A percentile compares a stretch with the other conserved stretches of the same genome.
Evolutionary conservation across 176 grass and related monocot species (phyloP).

Genomic region (Calamus simplicifolius): DNA sequence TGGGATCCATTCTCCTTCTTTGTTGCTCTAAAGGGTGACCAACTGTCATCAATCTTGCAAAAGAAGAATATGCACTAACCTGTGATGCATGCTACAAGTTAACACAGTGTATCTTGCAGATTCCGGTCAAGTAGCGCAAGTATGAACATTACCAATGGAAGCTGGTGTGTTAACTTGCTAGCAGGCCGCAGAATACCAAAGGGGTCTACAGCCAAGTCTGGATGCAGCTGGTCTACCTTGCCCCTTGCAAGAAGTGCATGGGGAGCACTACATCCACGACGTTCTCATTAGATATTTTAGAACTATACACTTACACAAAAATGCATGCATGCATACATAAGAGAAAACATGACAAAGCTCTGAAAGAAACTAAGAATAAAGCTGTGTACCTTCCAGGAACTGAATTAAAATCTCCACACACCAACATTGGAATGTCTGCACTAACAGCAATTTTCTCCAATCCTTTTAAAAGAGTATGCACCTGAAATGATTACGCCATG

Average conservation of each 20-base stretch:
- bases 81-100: constrained; percentile 10
- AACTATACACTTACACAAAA: too few relatives aligned
- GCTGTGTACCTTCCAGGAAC: constrained; percentile 61
- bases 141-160: constrained; percentile 68
- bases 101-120: too few relatives aligned
- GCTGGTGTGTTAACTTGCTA: constrained; percentile 92
- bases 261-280: constrained; percentile 64
- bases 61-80: constrained; percentile 98
- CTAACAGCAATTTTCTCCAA: constrained; percentile 98
- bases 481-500: constrained; percentile 33
- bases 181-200: constrained; percentile 75
- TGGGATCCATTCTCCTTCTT: constrained; percentile 81
- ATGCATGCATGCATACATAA: neutral
- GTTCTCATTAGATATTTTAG: neutral
- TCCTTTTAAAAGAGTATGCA: constrained; percentile 95
- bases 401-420: constrained; percentile 99
- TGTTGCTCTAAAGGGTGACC: constrained; percentile 78
- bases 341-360: constrained; percentile 2
- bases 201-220: constrained; percentile 83
- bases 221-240: constrained; percentile 93
- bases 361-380: constrained; percentile 14
- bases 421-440: constrained; percentile 99
- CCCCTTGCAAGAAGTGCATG: constrained; percentile 83
- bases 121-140: neutral
- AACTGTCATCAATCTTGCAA: constrained; percentile 67